Conservation (phyloP, 345 rosid species). For the Geranium brycei region DNA sequence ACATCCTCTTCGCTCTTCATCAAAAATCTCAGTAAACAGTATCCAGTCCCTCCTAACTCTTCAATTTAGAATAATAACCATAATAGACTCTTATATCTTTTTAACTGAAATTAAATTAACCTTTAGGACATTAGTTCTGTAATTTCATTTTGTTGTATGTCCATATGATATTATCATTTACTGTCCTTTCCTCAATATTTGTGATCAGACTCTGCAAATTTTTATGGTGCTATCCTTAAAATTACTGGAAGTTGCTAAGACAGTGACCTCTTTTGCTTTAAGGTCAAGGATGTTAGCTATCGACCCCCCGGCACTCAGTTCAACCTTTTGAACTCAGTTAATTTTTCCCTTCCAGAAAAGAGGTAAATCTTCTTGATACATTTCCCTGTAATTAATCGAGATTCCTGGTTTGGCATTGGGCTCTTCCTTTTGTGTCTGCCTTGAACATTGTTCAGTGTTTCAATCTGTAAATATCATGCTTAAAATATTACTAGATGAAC, state of each 20-base stretch:
- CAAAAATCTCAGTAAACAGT: too few species aligned
- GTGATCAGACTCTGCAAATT: not conserved
- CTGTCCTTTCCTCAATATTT: not conserved
- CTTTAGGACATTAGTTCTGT: not conserved
- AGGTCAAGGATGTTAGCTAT: conserved; percentile 59
- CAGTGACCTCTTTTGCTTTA: conserved; percentile 7
- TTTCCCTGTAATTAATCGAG: not conserved
- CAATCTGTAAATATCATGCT: not conserved
- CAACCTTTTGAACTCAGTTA: conserved; percentile 57
- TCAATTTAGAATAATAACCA: too few species aligned
- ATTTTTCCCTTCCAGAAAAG: conserved; percentile 63
- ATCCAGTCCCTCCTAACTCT: too few species aligned
- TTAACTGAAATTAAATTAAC: too few species aligned
- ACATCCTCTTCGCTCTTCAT: too few species aligned
- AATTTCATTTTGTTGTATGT: not conserved
- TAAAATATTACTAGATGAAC: not conserved
- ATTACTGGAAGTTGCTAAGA: not conserved
- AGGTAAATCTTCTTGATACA: conserved; percentile 25
- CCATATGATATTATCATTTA: not conserved
- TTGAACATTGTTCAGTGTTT: too few species aligned
- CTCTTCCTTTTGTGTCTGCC: not conserved
- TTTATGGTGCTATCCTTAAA: not conserved
- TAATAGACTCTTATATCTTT: too few species aligned
- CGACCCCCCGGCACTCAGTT: conserved; percentile 74
- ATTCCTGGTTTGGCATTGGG: not conserved